Evolutionary conservation across 73 alveolate genomes (phyloP).

Genomic region (Tetrahymena borealis): DNA sequence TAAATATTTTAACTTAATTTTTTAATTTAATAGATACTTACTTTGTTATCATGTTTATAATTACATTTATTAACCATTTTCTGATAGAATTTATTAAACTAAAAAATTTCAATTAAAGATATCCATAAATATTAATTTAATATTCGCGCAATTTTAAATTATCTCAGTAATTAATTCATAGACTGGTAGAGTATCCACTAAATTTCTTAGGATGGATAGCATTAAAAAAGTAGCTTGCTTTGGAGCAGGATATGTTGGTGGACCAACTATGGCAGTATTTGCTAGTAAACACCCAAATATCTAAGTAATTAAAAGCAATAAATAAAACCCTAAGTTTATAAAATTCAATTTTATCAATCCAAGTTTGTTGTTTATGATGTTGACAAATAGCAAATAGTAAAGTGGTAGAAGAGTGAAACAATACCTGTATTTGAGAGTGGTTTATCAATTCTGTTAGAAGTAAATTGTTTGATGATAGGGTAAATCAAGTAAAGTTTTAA

Average conservation of each 20-base stretch:
- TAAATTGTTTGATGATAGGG: slow-evolving; percentile 4
- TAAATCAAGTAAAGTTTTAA: not conserved
- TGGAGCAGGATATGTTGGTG: slow-evolving; percentile 98
- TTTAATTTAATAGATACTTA: too few relatives aligned
- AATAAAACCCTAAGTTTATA: not conserved
- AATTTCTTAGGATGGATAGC: too few relatives aligned
- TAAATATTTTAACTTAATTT: too few relatives aligned
- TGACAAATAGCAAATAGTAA: slow-evolving; percentile 55
- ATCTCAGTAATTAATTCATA: not conserved
- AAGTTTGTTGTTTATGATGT: slow-evolving; percentile 74
- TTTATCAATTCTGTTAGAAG: slow-evolving; percentile 31
- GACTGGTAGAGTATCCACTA: too few relatives aligned
- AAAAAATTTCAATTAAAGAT: not conserved
- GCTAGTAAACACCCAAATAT: slow-evolving; percentile 76
- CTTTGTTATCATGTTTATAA: too few relatives aligned
- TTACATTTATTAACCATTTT: too few relatives aligned
- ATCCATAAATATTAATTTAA: not conserved
- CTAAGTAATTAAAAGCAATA: not conserved
- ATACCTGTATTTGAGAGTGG: slow-evolving; percentile 13
- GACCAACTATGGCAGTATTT: slow-evolving; percentile 86
- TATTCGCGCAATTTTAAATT: not conserved
- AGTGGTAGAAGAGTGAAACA: slow-evolving; percentile 44
- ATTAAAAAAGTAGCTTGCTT: slow-evolving; percentile 64
- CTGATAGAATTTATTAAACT: not conserved
- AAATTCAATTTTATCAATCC: not conserved